Evolutionary conservation across 306 rosid species (phyloP), one percentile per base, ranked within the genome.

Genomic region (Medicago lupulina): DNA sequence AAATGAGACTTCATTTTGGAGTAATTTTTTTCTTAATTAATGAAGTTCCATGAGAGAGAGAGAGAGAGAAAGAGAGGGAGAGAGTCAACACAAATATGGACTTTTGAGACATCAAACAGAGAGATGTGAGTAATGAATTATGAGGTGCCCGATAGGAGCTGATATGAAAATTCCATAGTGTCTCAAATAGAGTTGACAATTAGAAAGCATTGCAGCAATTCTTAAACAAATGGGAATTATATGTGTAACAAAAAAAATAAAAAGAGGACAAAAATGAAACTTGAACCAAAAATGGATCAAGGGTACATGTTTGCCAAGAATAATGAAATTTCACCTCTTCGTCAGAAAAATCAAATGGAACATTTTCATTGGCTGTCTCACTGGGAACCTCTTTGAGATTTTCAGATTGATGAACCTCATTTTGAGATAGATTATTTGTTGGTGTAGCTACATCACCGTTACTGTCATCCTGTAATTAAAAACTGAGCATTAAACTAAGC

Each of bases 341-440:
- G 43, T 95, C 98, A 60, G 83, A 84, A 79, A 92, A 95, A 81
- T 90, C 93, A 84, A 84, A 92, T 6, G 54, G 58, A 21, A 59
- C 31, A 77, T 61, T 80, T 67, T 83, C 88, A 70, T 79, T 79
- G 73, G 78, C 73, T 4, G 74, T 66, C 80, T 77, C 85, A 71
- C 47, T 67, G 25, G 89, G 70, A 67, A 19, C 58, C 79, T 62
- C 85, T n/a, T 76, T 67, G 16, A 68, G 58, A 82, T 59, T 72
- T 81, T 82, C 83, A 34, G 74, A 80, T 89, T 78, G 87, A 77
- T 67, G 15, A 5, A 65, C 75, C 76, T 79, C 86, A 70, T 41
- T 71, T 64, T 76, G 82, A 75, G 82, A 75, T 68, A 57, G 18
- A 78, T 78, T 87, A 75, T 71, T 75, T 83, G 81, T 80, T 41